Evolutionary conservation across 148 eudicot genomes (phyloP).

Genomic region (Vaccinium macrocarpon): DNA sequence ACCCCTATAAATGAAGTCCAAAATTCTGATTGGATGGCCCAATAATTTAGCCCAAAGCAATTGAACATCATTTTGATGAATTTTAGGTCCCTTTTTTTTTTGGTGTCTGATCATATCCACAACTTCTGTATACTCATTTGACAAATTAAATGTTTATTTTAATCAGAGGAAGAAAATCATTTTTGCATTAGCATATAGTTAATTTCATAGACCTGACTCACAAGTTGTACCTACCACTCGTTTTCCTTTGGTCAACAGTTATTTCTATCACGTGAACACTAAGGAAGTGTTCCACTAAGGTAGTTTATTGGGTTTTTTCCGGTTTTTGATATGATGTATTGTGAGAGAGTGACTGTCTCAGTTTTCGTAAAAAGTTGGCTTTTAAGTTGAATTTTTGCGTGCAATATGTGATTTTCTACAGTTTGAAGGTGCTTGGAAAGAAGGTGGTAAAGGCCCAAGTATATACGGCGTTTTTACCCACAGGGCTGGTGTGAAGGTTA

Average conservation of each 20-base stretch:
- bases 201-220: not conserved
- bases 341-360: no score
- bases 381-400: not conserved
- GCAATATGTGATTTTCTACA: not conserved
- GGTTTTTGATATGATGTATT: no score
- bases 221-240: not conserved
- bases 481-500: constrained; percentile 19
- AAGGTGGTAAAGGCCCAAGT: not conserved
- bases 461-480: not conserved
- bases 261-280: not conserved
- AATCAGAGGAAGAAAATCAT: not conserved
- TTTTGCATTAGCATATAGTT: not conserved
- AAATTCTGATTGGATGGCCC: not conserved
- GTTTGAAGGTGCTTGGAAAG: constrained; percentile 12
- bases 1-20: not conserved
- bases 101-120: not conserved
- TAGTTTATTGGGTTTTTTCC: no score
- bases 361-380: no score
- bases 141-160: not conserved
- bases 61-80: not conserved
- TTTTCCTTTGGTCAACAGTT: not conserved
- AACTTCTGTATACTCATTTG: not conserved
- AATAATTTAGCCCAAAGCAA: not conserved
- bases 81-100: not conserved
- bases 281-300: no score